Evolutionary conservation across 257 asterid species (phyloP).

Genomic region (Nicotiana sylvestris): DNA sequence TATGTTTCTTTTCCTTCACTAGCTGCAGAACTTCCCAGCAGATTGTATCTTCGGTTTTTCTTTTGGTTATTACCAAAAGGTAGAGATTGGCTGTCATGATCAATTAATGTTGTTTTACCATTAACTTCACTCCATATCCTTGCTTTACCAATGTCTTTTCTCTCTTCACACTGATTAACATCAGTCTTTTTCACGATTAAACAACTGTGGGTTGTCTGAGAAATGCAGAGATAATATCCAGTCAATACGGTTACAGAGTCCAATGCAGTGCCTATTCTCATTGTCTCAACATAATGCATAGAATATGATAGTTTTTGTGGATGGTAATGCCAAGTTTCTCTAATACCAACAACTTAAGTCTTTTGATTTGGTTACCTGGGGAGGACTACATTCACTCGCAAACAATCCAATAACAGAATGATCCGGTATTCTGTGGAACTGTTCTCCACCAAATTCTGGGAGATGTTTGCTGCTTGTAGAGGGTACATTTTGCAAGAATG

Average conservation of each 20-base stretch:
- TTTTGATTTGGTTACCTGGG: slow-evolving; percentile 10
- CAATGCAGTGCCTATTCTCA: slow-evolving; percentile 50
- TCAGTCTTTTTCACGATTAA: slow-evolving; percentile 35
- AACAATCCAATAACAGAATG: slow-evolving; percentile 14
- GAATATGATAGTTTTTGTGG: slow-evolving; percentile 24
- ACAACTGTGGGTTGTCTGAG: slow-evolving; percentile 46
- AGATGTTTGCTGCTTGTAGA: slow-evolving; percentile 12
- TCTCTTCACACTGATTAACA: slow-evolving; percentile 26
- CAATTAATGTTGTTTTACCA: slow-evolving; percentile 12
- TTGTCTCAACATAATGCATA: slow-evolving; percentile 30
- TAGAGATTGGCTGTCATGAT: slow-evolving; percentile 24
- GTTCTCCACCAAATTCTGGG: slow-evolving; percentile 17
- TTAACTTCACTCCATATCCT: slow-evolving; percentile 17
- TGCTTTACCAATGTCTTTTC: slow-evolving; percentile 19
- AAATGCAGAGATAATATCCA: slow-evolving; percentile 38
- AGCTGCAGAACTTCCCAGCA: slow-evolving; percentile 32
- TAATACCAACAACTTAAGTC: not conserved
- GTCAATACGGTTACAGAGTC: slow-evolving; percentile 30
- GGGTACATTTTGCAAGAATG: not conserved
- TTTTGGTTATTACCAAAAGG: slow-evolving; percentile 26
- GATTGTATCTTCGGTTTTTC: slow-evolving; percentile 33
- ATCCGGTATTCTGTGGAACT: slow-evolving; percentile 15
- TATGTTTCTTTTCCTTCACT: slow-evolving; percentile 31
- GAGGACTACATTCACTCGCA: slow-evolving; percentile 10
- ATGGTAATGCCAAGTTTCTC: slow-evolving; percentile 15